These are phyloP conservation scores for Phyllostachys edulis DNA, from an alignment of 176 grass and related monocot species.

Conservation along the genomic window DNA sequence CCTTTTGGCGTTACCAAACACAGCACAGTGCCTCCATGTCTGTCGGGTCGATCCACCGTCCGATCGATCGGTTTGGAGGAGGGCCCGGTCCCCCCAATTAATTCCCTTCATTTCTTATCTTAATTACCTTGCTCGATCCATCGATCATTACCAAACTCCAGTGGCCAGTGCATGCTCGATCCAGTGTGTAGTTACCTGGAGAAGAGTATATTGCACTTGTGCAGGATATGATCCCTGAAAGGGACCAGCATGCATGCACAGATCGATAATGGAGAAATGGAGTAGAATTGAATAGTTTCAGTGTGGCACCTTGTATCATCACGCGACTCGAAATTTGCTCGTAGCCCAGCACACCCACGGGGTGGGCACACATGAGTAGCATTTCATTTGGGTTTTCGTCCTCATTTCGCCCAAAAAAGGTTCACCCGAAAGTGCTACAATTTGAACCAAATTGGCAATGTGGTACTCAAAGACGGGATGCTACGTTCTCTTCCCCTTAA, in stretches of 20 bases:
- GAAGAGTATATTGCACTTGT: not conserved
- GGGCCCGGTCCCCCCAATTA: not conserved
- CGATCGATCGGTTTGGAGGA: not conserved
- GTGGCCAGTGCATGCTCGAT: not conserved
- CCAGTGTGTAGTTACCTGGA: not conserved
- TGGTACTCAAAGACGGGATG: too few relatives aligned
- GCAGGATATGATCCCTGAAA: not conserved
- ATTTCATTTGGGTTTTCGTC: too few relatives aligned
- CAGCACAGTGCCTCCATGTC: not conserved
- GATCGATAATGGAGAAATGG: not conserved
- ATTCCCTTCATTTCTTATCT: not conserved
- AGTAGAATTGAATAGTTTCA: too few relatives aligned
- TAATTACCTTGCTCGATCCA: not conserved
- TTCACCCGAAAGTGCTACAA: too few relatives aligned
- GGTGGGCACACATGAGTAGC: fast-evolving
- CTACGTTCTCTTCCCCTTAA: too few relatives aligned
- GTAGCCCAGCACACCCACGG: too few relatives aligned
- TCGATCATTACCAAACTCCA: not conserved
- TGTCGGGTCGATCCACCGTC: slow-evolving; percentile 15
- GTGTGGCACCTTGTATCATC: too few relatives aligned
- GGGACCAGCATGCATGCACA: not conserved
- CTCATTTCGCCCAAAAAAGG: too few relatives aligned
- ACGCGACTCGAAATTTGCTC: too few relatives aligned
- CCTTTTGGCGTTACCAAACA: slow-evolving; percentile 54
- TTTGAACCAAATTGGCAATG: too few relatives aligned